Conservation (phyloP, 306 rosid species). For the Pueraria montana region DNA sequence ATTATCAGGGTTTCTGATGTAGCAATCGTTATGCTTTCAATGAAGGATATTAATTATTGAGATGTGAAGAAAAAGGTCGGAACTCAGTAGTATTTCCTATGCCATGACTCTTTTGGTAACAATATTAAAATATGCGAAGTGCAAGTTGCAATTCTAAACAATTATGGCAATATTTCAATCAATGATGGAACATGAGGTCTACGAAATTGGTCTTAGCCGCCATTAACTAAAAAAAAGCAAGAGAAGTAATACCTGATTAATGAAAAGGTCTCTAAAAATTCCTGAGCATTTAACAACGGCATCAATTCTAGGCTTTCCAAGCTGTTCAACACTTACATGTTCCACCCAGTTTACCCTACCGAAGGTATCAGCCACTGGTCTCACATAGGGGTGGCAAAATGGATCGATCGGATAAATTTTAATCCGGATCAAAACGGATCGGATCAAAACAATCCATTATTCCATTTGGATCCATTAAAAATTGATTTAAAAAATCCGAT, state of each 20-base stretch:
- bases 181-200: background rate
- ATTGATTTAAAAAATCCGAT: too few species aligned
- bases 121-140: background rate
- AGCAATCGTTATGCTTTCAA: background rate
- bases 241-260: constrained; percentile 61
- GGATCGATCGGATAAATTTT: too few species aligned
- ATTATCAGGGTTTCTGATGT: constrained; percentile 15
- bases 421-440: too few species aligned
- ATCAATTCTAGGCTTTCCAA: constrained; percentile 97
- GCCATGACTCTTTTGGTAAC: background rate
- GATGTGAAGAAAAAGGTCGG: constrained; percentile 5
- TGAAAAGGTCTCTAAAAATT: constrained; percentile 58
- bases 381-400: too few species aligned
- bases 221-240: too few species aligned
- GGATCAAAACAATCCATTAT: too few species aligned
- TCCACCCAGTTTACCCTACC: constrained; percentile 95
- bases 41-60: background rate
- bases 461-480: too few species aligned
- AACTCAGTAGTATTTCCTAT: background rate
- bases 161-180: constrained; percentile 7
- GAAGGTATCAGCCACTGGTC: constrained; percentile 79
- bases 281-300: constrained; percentile 88
- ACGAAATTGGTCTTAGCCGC: constrained; percentile 51
- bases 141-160: constrained; percentile 1
- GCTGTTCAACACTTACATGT: constrained; percentile 88